Evolutionary conservation across 257 asterid species (phyloP).

Genomic region (Solanum etuberosum): DNA sequence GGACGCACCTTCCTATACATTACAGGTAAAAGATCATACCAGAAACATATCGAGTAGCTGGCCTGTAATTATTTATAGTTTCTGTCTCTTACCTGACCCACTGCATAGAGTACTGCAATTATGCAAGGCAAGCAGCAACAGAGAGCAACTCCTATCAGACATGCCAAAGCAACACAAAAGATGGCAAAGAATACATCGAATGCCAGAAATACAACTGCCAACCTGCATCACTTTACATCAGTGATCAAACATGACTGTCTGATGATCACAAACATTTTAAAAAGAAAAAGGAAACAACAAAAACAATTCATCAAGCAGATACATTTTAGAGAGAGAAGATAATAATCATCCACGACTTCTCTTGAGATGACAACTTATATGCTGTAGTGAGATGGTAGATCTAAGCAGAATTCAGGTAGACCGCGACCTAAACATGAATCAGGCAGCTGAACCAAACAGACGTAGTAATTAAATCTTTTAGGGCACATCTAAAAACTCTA

Average conservation of each 20-base stretch:
- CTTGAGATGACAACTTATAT: background rate
- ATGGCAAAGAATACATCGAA: slow-evolving; percentile 95
- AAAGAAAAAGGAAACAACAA: background rate
- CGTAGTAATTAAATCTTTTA: background rate
- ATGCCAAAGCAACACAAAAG: slow-evolving; percentile 90
- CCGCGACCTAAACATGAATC: background rate
- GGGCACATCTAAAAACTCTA: background rate
- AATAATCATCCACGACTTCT: background rate
- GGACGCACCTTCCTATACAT: slow-evolving; percentile 87
- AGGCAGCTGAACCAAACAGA: background rate
- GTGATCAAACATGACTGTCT: slow-evolving; percentile 6
- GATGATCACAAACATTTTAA: background rate
- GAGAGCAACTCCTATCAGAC: slow-evolving; percentile 85
- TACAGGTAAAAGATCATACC: background rate
- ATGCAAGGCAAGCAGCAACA: slow-evolving; percentile 99
- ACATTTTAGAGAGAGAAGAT: background rate
- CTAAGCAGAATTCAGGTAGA: background rate
- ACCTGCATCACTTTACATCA: slow-evolving; percentile 57
- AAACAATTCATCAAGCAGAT: background rate
- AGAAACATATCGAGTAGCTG: background rate
- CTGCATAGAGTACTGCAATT: slow-evolving; percentile 91
- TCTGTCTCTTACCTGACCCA: slow-evolving; percentile 66
- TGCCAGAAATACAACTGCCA: slow-evolving; percentile 93
- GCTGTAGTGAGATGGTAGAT: background rate
- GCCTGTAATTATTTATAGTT: background rate